Evolutionary conservation across 108 stramenopile genomes (phyloP).

Genomic region (Pseudonitzschia delicatissima): DNA sequence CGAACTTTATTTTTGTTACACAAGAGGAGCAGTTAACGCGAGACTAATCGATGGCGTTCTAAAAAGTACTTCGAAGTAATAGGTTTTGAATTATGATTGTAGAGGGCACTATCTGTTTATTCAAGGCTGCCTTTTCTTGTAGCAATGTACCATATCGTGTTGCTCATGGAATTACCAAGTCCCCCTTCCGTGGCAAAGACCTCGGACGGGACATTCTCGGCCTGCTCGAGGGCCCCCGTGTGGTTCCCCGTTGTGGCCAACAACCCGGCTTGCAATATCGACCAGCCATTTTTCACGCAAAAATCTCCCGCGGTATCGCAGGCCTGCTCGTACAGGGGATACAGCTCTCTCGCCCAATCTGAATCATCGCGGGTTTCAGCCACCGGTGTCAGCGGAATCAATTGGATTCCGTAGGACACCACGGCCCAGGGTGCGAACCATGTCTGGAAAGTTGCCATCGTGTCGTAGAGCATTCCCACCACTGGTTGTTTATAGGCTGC

Average conservation of each 20-base stretch:
- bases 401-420: constrained; percentile 66
- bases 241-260: constrained; percentile 55
- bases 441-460: constrained; percentile 50
- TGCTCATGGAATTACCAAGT: constrained; percentile 45
- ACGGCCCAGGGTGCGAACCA: constrained; percentile 32
- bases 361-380: constrained; percentile 71
- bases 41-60: no score
- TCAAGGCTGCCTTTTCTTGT: no score
- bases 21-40: no score
- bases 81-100: not conserved
- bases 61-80: not conserved
- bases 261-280: constrained; percentile 44
- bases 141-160: constrained; percentile 62
- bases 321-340: constrained; percentile 57
- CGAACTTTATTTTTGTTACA: no score
- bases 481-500: constrained; percentile 45
- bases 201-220: constrained; percentile 26
- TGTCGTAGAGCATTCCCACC: constrained; percentile 73
- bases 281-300: constrained; percentile 55
- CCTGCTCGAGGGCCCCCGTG: constrained; percentile 43
- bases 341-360: constrained; percentile 67
- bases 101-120: not conserved
- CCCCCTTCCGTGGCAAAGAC: constrained; percentile 56
- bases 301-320: constrained; percentile 37
- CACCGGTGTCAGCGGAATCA: constrained; percentile 77